These are phyloP conservation scores for Aspergillus ochraceoroseus DNA, from an alignment of 2,329 filamentous ascomycete genomes.

Conservation along the genomic window DNA sequence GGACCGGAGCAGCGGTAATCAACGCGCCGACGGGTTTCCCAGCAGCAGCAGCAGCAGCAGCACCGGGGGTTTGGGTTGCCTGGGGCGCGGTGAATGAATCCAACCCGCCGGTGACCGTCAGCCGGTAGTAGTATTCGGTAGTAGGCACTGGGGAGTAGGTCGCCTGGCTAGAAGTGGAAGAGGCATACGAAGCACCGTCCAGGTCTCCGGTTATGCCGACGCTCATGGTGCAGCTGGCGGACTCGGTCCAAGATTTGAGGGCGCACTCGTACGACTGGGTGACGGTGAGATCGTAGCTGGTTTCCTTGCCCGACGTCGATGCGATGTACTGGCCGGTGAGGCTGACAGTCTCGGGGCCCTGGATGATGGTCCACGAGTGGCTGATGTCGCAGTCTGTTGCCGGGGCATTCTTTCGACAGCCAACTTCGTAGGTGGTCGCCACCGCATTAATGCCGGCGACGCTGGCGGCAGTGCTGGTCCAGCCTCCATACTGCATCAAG, in stretches of 20 bases:
- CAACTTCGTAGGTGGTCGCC: constrained; percentile 2
- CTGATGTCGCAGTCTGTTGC: background rate
- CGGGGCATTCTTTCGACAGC: background rate
- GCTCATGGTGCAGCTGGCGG: background rate
- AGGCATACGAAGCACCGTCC: background rate
- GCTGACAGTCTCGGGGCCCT: background rate
- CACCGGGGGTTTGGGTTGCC: background rate
- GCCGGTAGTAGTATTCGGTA: background rate
- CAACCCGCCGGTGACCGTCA: background rate
- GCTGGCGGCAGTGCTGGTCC: constrained; percentile 4
- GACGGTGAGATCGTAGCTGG: background rate
- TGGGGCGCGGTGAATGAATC: background rate
- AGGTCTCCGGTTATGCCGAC: background rate
- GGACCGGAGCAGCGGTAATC: background rate
- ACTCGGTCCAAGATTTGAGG: background rate
- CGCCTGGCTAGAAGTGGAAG: background rate
- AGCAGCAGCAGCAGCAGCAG: background rate
- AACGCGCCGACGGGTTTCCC: background rate
- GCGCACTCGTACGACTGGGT: background rate
- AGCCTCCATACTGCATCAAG: constrained; percentile 6
- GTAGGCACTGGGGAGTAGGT: background rate
- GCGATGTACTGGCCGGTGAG: background rate
- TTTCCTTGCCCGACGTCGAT: background rate
- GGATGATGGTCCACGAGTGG: constrained; percentile 3
- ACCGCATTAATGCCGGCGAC: constrained; percentile 1